Conservation (phyloP, 78 protist species). For the Emiliania huxleyi region DNA sequence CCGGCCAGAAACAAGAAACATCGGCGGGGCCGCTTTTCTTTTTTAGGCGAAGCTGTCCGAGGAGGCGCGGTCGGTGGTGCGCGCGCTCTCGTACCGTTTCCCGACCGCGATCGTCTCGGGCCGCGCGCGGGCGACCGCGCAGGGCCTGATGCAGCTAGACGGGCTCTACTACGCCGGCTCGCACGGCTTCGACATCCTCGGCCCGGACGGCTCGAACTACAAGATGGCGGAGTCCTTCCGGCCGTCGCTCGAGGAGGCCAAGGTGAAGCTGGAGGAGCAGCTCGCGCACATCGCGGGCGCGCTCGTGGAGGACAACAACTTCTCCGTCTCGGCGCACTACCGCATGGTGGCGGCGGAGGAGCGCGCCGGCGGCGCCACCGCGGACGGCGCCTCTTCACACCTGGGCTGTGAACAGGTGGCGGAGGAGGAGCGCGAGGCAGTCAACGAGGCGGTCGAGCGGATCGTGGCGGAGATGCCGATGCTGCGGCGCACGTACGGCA, state of each 20-base stretch:
- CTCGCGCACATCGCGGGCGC: background rate
- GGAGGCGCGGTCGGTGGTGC: background rate
- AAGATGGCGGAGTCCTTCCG: slow-evolving; percentile 3
- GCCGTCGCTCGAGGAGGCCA: background rate
- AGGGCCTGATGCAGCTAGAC: background rate
- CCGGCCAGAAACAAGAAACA: no score
- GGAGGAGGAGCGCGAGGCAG: background rate
- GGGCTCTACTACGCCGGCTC: slow-evolving; percentile 11
- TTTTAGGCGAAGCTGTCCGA: background rate
- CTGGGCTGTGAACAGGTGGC: no score
- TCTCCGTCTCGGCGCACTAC: background rate
- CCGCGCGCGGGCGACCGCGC: background rate
- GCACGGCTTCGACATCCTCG: background rate
- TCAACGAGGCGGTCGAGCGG: background rate
- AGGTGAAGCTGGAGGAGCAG: background rate
- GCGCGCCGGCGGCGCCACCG: no score
- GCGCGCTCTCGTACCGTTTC: background rate
- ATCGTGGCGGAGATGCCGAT: background rate
- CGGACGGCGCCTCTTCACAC: no score
- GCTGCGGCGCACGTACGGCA: background rate
- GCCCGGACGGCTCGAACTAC: background rate
- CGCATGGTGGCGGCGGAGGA: background rate
- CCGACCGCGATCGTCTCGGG: background rate
- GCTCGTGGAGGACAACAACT: background rate
- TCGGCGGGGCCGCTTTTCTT: no score